Conservation (phyloP, 1,284 basidiomycete genomes). For the Ceratorhiza oryzae-sativae region DNA sequence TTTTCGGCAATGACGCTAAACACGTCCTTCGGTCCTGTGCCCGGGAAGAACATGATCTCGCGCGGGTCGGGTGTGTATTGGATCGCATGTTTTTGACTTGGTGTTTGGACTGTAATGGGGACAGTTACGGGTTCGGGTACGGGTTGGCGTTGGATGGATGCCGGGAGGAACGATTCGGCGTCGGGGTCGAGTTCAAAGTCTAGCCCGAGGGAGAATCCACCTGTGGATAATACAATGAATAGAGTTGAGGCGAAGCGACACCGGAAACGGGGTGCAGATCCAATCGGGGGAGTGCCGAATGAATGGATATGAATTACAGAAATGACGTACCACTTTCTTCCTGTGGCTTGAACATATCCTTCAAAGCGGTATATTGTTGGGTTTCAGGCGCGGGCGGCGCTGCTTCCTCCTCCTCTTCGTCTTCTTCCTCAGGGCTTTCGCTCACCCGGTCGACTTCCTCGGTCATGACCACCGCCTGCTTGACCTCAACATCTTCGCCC, state of each 20-base stretch:
- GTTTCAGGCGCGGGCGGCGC: constrained; percentile 35
- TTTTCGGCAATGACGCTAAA: constrained; percentile 40
- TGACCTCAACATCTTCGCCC: not conserved
- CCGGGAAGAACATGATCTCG: constrained; percentile 15
- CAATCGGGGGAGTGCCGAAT: too few species aligned
- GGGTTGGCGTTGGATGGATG: constrained; percentile 32
- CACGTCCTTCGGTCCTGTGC: constrained; percentile 36
- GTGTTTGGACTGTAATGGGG: not conserved
- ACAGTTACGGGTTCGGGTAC: constrained; percentile 6
- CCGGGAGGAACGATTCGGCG: constrained; percentile 30
- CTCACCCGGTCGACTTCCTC: not conserved
- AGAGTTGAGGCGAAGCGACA: too few species aligned
- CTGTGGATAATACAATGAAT: not conserved
- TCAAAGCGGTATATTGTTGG: constrained; percentile 39
- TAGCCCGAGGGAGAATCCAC: not conserved
- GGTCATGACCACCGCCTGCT: not conserved
- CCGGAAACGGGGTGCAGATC: too few species aligned
- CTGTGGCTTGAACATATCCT: constrained; percentile 45
- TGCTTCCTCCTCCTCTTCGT: constrained; percentile 34
- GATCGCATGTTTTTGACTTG: constrained; percentile 9
- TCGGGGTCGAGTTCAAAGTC: constrained; percentile 43
- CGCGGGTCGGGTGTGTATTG: constrained; percentile 29
- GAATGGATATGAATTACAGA: too few species aligned
- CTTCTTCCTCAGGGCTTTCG: not conserved
- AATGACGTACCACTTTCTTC: constrained; percentile 41